Conservation (phyloP, 345 rosid species). For the Eucalyptus shirleyi region DNA sequence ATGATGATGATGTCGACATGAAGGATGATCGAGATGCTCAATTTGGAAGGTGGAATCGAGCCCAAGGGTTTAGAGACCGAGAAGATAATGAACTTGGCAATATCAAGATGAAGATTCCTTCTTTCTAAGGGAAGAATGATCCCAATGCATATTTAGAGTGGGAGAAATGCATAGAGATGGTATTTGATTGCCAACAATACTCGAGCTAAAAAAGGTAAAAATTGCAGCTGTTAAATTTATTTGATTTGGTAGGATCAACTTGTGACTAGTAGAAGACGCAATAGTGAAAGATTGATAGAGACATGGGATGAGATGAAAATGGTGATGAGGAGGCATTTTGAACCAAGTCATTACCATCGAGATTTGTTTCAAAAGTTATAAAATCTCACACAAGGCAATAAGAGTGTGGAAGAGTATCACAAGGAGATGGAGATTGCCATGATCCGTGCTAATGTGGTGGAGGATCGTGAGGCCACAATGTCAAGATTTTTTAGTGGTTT, state of each 20-base stretch:
- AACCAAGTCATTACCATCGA: not conserved
- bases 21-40: fast-evolving
- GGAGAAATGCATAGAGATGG: not conserved
- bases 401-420: not conserved
- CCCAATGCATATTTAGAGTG: not conserved
- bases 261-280: not conserved
- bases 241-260: not conserved
- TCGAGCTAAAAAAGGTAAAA: not conserved
- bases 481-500: not conserved
- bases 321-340: not conserved
- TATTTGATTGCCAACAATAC: not conserved
- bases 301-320: not conserved
- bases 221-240: not conserved
- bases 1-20: no score
- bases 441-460: not conserved
- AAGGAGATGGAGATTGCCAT: not conserved
- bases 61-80: fast-evolving
- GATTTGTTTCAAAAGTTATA: not conserved
- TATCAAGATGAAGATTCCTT: not conserved
- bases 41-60: not conserved
- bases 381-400: not conserved
- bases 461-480: not conserved
- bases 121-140: not conserved
- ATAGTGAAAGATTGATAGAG: not conserved
- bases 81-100: not conserved